These are phyloP conservation scores for Excoecaria cochinchinensis DNA, from an alignment of 345 rosid species.

Conservation along the genomic window DNA sequence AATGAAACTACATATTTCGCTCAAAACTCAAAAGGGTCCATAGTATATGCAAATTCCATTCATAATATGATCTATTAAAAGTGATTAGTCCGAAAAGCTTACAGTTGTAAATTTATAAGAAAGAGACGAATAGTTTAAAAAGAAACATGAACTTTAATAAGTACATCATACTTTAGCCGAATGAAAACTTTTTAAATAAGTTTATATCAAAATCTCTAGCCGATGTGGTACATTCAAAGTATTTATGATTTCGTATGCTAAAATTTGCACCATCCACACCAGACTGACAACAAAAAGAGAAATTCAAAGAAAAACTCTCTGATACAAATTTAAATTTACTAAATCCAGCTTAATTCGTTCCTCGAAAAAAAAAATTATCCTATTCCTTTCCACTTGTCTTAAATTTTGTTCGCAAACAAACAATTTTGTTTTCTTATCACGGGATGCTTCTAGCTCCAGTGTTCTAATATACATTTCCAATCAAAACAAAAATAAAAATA, in stretches of 20 bases:
- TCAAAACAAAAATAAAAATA: neutral
- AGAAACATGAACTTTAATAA: too few relatives aligned
- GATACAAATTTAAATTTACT: neutral
- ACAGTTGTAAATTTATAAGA: too few relatives aligned
- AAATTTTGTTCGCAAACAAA: conserved; percentile 24
- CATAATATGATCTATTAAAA: too few relatives aligned
- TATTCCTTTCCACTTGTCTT: neutral
- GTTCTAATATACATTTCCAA: neutral
- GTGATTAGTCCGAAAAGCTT: too few relatives aligned
- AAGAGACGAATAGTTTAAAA: too few relatives aligned
- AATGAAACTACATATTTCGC: neutral
- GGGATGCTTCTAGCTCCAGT: neutral
- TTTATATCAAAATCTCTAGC: too few relatives aligned
- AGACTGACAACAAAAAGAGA: neutral
- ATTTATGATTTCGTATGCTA: too few relatives aligned
- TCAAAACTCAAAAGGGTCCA: neutral
- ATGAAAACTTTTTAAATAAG: too few relatives aligned
- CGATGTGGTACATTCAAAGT: too few relatives aligned
- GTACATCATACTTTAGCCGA: too few relatives aligned
- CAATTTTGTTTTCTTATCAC: neutral
- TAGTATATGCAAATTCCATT: too few relatives aligned
- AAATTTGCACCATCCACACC: neutral
- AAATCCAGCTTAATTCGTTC: conserved; percentile 9
- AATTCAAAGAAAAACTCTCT: neutral
- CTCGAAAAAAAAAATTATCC: neutral